Evolutionary conservation across 2,329 filamentous ascomycete species (phyloP).

Genomic region (Sodiomyces alkalinus): DNA sequence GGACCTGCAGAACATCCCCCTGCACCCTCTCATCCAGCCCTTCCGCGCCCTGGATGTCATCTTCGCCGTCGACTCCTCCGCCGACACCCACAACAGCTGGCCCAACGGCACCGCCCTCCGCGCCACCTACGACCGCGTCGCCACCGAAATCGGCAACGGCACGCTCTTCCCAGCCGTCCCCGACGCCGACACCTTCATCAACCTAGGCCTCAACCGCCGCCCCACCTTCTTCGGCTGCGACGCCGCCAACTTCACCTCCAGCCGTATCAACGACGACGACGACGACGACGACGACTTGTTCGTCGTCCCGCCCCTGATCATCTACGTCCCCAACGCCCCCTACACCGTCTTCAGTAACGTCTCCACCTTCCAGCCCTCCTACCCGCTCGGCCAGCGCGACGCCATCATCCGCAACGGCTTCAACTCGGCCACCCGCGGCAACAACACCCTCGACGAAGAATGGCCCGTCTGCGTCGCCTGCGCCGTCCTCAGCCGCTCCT

Average conservation of each 20-base stretch:
- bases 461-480: conserved; percentile 84
- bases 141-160: conserved; percentile 30
- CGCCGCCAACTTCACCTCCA: conserved; percentile 34
- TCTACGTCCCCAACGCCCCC: conserved; percentile 79
- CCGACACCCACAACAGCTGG: conserved; percentile 42
- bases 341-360: conserved; percentile 66
- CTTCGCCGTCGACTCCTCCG: conserved; percentile 48
- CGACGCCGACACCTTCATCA: conserved; percentile 37
- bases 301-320: conserved; percentile 51
- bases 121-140: conserved; percentile 40
- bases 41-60: conserved; percentile 47
- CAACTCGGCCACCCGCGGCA: conserved; percentile 68
- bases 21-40: conserved; percentile 44
- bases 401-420: conserved; percentile 77
- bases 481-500: conserved; percentile 64
- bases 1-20: conserved; percentile 65
- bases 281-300: conserved; percentile 13
- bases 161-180: conserved; percentile 45
- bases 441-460: conserved; percentile 54
- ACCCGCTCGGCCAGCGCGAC: conserved; percentile 53
- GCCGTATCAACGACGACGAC: no score
- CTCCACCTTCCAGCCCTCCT: conserved; percentile 56
- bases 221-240: conserved; percentile 52
- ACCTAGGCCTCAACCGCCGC: conserved; percentile 40
- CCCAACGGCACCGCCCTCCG: conserved; percentile 45